A percentile compares a stretch with the other conserved stretches of the same genome.
These are phyloP conservation scores for Tolypocladium capitatum DNA, from an alignment of 2,329 filamentous ascomycete species.

Conservation along the genomic window DNA sequence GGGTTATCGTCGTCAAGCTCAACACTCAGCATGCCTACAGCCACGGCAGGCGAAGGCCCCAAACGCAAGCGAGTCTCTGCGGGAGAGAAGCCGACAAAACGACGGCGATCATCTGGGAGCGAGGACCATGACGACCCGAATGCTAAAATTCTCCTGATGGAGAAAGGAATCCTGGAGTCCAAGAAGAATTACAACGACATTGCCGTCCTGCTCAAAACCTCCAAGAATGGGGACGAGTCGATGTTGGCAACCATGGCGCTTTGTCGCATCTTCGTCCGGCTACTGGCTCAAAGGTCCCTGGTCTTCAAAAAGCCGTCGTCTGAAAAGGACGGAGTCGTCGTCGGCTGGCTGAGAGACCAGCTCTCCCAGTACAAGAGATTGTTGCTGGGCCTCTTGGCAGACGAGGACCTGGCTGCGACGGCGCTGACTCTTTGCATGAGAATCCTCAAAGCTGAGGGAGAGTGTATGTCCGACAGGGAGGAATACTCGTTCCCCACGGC, in stretches of 20 bases:
- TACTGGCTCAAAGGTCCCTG: slow-evolving; percentile 63
- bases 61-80: slow-evolving; percentile 40
- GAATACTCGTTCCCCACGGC: slow-evolving; percentile 57
- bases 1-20: not conserved
- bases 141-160: slow-evolving; percentile 58
- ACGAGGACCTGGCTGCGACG: slow-evolving; percentile 52
- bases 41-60: slow-evolving; percentile 6
- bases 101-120: slow-evolving; percentile 31
- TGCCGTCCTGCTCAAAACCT: slow-evolving; percentile 48
- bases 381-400: slow-evolving; percentile 47
- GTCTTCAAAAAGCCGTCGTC: slow-evolving; percentile 49
- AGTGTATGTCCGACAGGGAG: slow-evolving; percentile 43
- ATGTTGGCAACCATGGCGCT: slow-evolving; percentile 65
- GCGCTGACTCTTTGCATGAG: slow-evolving; percentile 72
- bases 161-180: slow-evolving; percentile 71
- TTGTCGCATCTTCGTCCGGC: slow-evolving; percentile 72
- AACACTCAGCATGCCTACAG: slow-evolving; percentile 14
- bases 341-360: slow-evolving; percentile 65
- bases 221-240: slow-evolving; percentile 35
- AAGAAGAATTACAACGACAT: slow-evolving; percentile 91
- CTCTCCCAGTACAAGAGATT: slow-evolving; percentile 56
- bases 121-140: slow-evolving; percentile 38
- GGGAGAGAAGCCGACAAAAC: slow-evolving; percentile 35
- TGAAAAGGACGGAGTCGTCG: slow-evolving; percentile 62
- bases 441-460: slow-evolving; percentile 66